phyloP scores from a whole-genome alignment of 1,284 basidiomycete species.

The Marasmius fiardii region DNA sequence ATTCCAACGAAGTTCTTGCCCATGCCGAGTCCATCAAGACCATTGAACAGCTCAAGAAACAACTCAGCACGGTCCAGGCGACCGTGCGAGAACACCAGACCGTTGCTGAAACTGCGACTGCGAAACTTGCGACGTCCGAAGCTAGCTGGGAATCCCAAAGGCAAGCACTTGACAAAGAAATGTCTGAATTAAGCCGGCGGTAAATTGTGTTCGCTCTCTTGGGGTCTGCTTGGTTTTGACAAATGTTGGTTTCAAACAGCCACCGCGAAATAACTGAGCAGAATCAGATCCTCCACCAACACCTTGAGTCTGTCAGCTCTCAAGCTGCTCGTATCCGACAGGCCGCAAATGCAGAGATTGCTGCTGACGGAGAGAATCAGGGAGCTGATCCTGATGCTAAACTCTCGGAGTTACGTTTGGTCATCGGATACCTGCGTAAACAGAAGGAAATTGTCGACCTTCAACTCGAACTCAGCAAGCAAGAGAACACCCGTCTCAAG shows the following conservation, averaged over 20 bases:
- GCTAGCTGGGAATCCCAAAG: conserved; percentile 80
- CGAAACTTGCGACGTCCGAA: conserved; percentile 69
- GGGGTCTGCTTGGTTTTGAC: neutral
- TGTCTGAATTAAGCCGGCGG: conserved; percentile 69
- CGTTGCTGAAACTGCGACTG: conserved; percentile 69
- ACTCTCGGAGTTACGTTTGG: conserved; percentile 71
- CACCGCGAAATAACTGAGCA: conserved; percentile 76
- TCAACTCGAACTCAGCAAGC: conserved; percentile 82
- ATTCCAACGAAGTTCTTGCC: conserved; percentile 75
- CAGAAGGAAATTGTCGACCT: conserved; percentile 91
- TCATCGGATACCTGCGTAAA: conserved; percentile 80
- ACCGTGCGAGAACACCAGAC: conserved; percentile 54
- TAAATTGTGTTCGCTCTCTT: conserved; percentile 26
- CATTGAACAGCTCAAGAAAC: conserved; percentile 62
- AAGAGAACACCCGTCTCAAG: conserved; percentile 78
- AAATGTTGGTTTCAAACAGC: conserved; percentile 32
- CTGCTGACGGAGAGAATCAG: conserved; percentile 33
- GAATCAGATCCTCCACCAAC: conserved; percentile 78
- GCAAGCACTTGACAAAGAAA: conserved; percentile 73
- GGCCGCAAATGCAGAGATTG: conserved; percentile 48
- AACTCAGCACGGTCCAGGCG: conserved; percentile 50
- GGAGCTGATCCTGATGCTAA: conserved; percentile 54
- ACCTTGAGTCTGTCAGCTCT: conserved; percentile 81
- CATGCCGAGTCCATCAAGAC: conserved; percentile 82
- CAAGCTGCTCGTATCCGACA: conserved; percentile 78